Base-by-base conservation (phyloP, 495 filamentous ascomycete genomes). In the Hypoxylon intermedium region DNA sequence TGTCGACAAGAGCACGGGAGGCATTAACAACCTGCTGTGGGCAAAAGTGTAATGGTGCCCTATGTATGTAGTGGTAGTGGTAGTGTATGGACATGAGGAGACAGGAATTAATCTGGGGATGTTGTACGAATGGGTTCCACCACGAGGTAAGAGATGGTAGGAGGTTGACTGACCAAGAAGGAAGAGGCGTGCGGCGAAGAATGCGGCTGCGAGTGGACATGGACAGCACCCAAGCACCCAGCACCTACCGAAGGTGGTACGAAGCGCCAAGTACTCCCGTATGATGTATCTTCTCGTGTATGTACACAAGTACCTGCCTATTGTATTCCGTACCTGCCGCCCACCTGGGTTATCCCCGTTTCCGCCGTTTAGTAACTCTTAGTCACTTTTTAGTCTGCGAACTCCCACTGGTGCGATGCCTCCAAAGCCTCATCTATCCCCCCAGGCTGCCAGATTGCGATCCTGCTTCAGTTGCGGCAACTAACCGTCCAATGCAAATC, bases 161-260 rank as follows among this genome's bases (percentile, higher is more conserved):
- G 63, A 67, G 58, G 58, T 61, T 67, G 58, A 60, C 43, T 26
- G 47, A 50, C 53, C 43, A 57, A 36, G 58, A 60, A 65, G 62
- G 62, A 60, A 60, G 63, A 62, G 63, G 63, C 63, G 58, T 67
- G 63, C 58, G 63, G 63, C 63, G 63, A 67, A 67, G 58, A 67
- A 62, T 62, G 58, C 58, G 63, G 58, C 58, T 62, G 31, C 58
- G 63, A 67, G 58, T 65, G 62, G 62, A 60, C 43, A 54, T n/a
- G n/a, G n/a, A n/a, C n/a, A n/a, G n/a, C n/a, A n/a, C n/a, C n/a
- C n/a, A n/a, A n/a, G n/a, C n/a, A n/a, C n/a, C n/a, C n/a, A n/a
- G n/a, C n/a, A 54, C 31, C 42, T 65, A 60, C 45, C 45, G 50
- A 28, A 45, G 15, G 6, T 45, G 3, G 44, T 45, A 56, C 31